phyloP scores from a whole-genome alignment of 768 basidiomycete species.

The Melanogaster broomeanus region DNA sequence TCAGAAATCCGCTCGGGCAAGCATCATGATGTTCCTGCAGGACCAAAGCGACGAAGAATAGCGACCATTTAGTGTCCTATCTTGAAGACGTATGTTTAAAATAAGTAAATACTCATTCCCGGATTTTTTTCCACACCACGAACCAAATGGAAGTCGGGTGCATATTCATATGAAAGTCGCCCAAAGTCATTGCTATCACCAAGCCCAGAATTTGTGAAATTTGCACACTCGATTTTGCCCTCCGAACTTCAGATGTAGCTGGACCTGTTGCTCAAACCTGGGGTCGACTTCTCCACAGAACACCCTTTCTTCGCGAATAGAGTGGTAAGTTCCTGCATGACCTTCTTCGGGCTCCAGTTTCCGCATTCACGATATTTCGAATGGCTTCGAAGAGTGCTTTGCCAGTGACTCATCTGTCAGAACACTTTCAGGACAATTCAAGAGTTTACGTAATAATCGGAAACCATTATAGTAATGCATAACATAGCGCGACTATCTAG shows the following conservation, averaged over 20 bases:
- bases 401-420: too few species aligned
- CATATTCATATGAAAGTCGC: not conserved
- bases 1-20: slow-evolving; percentile 50
- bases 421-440: too few species aligned
- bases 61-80: not conserved
- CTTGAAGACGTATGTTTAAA: not conserved
- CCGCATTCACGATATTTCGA: too few species aligned
- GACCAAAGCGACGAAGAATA: slow-evolving; percentile 67
- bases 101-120: not conserved
- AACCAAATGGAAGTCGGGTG: too few species aligned
- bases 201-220: not conserved
- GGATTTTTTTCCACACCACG: too few species aligned
- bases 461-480: too few species aligned
- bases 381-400: too few species aligned
- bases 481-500: too few species aligned
- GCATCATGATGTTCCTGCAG: slow-evolving; percentile 70
- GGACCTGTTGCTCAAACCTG: not conserved
- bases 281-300: not conserved
- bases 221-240: not conserved
- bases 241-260: not conserved
- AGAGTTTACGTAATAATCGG: too few species aligned
- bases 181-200: not conserved
- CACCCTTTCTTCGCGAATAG: too few species aligned
- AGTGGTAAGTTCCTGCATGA: too few species aligned
- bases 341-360: too few species aligned